phyloP scores from a whole-genome alignment of 1,139 yeast genomes.

The Pichia sp. region DNA sequence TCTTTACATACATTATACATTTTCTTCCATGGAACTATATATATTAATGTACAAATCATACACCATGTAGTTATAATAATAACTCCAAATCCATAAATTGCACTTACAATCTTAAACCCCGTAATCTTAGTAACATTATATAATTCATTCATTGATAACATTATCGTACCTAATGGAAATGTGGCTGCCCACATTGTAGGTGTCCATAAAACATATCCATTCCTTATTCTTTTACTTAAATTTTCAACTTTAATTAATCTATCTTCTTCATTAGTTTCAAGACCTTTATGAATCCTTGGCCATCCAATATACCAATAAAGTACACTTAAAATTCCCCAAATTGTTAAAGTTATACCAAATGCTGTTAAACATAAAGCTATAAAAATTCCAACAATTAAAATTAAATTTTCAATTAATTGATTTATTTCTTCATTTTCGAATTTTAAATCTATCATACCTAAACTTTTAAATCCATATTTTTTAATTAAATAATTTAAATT shows the following conservation, averaged over 20 bases:
- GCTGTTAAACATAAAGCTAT: constrained; percentile 41
- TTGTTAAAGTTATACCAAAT: constrained; percentile 56
- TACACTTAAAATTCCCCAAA: constrained; percentile 44
- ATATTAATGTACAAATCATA: constrained; percentile 31
- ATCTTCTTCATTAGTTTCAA: not conserved
- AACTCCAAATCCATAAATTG: constrained; percentile 50
- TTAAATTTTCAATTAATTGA: constrained; percentile 18
- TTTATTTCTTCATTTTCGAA: constrained; percentile 1
- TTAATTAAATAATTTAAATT: constrained; percentile 20
- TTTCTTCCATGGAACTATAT: constrained; percentile 27
- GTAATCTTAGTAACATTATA: constrained; percentile 39
- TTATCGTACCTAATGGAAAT: constrained; percentile 85
- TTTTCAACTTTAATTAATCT: not conserved
- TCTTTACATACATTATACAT: not conserved
- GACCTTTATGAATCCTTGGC: constrained; percentile 12
- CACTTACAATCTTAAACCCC: constrained; percentile 54
- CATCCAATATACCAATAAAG: constrained; percentile 33
- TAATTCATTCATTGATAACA: constrained; percentile 51
- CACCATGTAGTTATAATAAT: constrained; percentile 36
- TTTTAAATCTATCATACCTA: constrained; percentile 17
- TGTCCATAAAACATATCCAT: constrained; percentile 34
- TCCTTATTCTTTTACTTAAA: not conserved
- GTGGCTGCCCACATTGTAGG: constrained; percentile 82
- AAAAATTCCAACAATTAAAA: constrained; percentile 18
- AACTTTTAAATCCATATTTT: constrained; percentile 3